Percentiles rank a stretch among this genome's conserved stretches.
Conservation (phyloP, 495 filamentous ascomycete species). For the Annulohypoxylon nitens region DNA sequence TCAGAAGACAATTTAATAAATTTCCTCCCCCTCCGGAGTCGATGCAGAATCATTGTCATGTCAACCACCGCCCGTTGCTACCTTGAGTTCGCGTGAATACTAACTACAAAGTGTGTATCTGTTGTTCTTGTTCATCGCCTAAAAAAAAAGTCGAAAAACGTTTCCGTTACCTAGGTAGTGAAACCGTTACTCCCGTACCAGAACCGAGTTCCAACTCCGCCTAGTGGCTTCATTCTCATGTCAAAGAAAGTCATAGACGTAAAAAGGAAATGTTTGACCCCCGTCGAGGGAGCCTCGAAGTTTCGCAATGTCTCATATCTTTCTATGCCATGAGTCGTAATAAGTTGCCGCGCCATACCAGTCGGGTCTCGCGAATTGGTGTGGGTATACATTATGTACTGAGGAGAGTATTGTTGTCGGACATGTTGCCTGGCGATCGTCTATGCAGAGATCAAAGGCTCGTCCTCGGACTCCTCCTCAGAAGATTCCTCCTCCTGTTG, state of each 20-base stretch:
- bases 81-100: not conserved
- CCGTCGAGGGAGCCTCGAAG: slow-evolving; percentile 35
- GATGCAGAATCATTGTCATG: slow-evolving; percentile 1
- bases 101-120: slow-evolving; percentile 5
- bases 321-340: slow-evolving; percentile 55
- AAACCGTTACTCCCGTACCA: slow-evolving; percentile 35
- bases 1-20: slow-evolving; percentile 15
- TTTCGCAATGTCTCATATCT: slow-evolving; percentile 46
- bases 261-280: slow-evolving; percentile 26
- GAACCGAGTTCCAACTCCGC: slow-evolving; percentile 33
- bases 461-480: slow-evolving; percentile 44
- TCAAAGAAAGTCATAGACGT: slow-evolving; percentile 43
- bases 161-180: slow-evolving; percentile 18
- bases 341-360: slow-evolving; percentile 40
- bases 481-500: slow-evolving; percentile 27
- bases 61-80: not conserved
- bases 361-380: slow-evolving; percentile 33
- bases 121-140: slow-evolving; percentile 12
- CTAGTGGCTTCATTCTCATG: slow-evolving; percentile 30
- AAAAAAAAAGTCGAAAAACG: slow-evolving; percentile 35
- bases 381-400: slow-evolving; percentile 33
- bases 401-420: slow-evolving; percentile 22
- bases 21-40: not conserved
- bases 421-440: slow-evolving; percentile 15
- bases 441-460: slow-evolving; percentile 58